Evolutionary conservation across 805 yeast species (phyloP).

Genomic region (Jamesozyma jinghongensis): DNA sequence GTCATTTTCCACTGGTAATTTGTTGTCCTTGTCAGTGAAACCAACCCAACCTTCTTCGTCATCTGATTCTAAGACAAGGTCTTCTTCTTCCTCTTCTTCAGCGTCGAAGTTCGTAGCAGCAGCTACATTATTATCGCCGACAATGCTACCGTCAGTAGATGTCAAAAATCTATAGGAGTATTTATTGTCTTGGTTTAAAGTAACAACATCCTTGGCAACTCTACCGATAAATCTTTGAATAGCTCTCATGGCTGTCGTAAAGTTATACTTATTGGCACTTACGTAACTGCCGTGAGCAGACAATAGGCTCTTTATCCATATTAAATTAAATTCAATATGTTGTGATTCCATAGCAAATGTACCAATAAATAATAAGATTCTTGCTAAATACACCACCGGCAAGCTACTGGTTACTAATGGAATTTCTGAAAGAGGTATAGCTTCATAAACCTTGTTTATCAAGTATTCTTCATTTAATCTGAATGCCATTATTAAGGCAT

Average conservation of each 20-base stretch:
- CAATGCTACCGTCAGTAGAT: constrained; percentile 22
- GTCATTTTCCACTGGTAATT: constrained; percentile 18
- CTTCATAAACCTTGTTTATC: constrained; percentile 64
- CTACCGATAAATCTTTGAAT: constrained; percentile 68
- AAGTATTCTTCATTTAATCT: constrained; percentile 75
- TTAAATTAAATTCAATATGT: constrained; percentile 73
- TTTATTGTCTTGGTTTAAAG: constrained; percentile 43
- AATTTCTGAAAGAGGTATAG: constrained; percentile 63
- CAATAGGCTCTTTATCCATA: constrained; percentile 70
- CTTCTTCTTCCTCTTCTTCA: constrained; percentile 23
- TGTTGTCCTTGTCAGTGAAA: constrained; percentile 21
- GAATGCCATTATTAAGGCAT: constrained; percentile 86
- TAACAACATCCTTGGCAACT: constrained; percentile 64
- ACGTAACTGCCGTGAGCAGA: constrained; percentile 73
- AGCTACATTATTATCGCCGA: constrained; percentile 24
- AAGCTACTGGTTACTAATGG: constrained; percentile 55
- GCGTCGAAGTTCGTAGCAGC: too few species aligned
- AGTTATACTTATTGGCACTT: constrained; percentile 49
- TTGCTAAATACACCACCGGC: constrained; percentile 68
- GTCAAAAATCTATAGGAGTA: constrained; percentile 46
- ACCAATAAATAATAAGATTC: constrained; percentile 62
- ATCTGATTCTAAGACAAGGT: constrained; percentile 24
- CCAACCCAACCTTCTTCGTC: constrained; percentile 34
- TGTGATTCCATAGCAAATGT: constrained; percentile 57
- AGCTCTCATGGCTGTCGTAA: constrained; percentile 54